Evolutionary conservation across 1,284 basidiomycete genomes (phyloP).

Genomic region (Exobasidium cylindrosporum): DNA sequence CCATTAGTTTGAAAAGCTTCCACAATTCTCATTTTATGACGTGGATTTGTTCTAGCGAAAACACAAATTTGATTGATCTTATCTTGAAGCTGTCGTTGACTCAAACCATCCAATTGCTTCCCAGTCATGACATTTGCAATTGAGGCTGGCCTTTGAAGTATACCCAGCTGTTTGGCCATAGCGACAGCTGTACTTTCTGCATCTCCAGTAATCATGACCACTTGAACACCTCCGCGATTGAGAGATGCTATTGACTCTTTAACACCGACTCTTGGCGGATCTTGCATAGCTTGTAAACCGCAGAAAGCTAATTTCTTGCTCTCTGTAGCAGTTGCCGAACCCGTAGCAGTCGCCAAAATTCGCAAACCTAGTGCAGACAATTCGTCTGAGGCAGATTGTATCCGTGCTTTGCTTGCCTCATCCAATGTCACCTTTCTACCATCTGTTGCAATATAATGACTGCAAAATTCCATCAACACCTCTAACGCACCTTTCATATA

Average conservation of each 20-base stretch:
- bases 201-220: slow-evolving; percentile 98
- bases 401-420: slow-evolving; percentile 64
- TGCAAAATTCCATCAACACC: slow-evolving; percentile 76
- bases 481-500: slow-evolving; percentile 94
- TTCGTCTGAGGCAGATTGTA: slow-evolving; percentile 68
- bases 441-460: slow-evolving; percentile 77
- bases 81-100: slow-evolving; percentile 74
- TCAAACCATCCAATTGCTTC: slow-evolving; percentile 72
- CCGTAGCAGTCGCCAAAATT: slow-evolving; percentile 78
- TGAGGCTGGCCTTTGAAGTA: slow-evolving; percentile 54
- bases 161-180: slow-evolving; percentile 85
- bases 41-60: slow-evolving; percentile 89
- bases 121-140: slow-evolving; percentile 67
- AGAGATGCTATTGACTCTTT: slow-evolving; percentile 77
- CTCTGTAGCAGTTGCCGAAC: neutral
- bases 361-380: slow-evolving; percentile 75
- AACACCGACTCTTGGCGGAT: slow-evolving; percentile 91
- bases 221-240: slow-evolving; percentile 81
- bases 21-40: slow-evolving; percentile 96
- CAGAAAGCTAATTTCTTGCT: slow-evolving; percentile 72
- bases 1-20: slow-evolving; percentile 85
- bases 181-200: slow-evolving; percentile 84
- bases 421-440: slow-evolving; percentile 73
- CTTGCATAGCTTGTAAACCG: slow-evolving; percentile 91
- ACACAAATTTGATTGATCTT: slow-evolving; percentile 76